Base-by-base conservation (phyloP, 257 asterid species). In the Anisodus tanguticus region DNA sequence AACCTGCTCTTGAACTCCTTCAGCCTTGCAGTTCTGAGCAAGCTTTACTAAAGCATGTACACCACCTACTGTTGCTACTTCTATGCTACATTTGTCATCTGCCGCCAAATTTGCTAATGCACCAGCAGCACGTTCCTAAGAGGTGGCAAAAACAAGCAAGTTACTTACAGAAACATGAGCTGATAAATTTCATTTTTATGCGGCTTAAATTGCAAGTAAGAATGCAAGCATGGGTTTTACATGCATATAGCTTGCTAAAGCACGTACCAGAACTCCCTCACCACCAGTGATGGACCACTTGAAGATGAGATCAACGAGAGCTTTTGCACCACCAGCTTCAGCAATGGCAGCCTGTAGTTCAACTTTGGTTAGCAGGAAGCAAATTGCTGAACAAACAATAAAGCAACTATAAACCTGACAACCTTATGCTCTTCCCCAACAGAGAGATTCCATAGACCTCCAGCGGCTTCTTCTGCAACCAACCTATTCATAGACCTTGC, bases 1-100 rank as follows among this genome's bases (percentile, higher is more conserved):
- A 85, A 92, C 98, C 97, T 94, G 98, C 87, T 94, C 98, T 86
- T 95, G 99, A 85, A 95, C 98, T 68, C 98, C 98, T 84, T 93
- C 99, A 26, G 85, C 89, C 89, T 91, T 92, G 95, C 93, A 90
- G 82, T 81, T 89, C 49, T 93, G 93, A 87, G 95, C 97, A 70
- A 95, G 90, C 83, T 85, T 92, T 72, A 91, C 98, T 84, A 95
- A 89, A 55, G 97, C 94, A 88, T 86, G 91, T 37, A 95, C 93
- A 59, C 99, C 99, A 68, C 95, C 94, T 45, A 88, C 93, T 3
- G 90, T 77, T 81, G 95, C 95, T 88, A 95, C 92, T 88, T 93
- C 95, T 79, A 91, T 88, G 89, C 99, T 95, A 86, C 99, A 95
- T 88, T 92, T 94, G 84, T 95, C 98, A 88, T 95, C 99, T 69